Evolutionary conservation across 495 filamentous ascomycete species (phyloP).

Genomic region (Penicillium macrosclerotiorum): DNA sequence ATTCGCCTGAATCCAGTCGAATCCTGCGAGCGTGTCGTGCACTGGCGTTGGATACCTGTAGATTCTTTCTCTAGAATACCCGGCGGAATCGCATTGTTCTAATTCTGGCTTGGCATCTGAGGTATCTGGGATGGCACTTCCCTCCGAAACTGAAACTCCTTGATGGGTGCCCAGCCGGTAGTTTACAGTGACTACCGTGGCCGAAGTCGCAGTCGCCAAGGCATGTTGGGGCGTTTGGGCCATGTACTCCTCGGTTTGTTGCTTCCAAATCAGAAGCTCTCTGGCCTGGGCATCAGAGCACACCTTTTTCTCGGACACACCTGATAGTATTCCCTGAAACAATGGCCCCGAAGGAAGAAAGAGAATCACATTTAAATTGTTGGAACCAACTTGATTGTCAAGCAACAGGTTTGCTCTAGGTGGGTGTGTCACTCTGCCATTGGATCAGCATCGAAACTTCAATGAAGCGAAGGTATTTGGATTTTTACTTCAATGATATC

Average conservation of each 20-base stretch:
- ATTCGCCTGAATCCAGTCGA: slow-evolving; percentile 38
- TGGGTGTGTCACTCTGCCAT: slow-evolving; percentile 25
- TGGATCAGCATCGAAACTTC: background rate
- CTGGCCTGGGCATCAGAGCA: background rate
- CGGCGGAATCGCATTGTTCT: too few species aligned
- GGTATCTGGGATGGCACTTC: background rate
- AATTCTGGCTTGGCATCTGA: too few species aligned
- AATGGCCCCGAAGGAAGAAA: slow-evolving; percentile 41
- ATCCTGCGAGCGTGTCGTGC: slow-evolving; percentile 39
- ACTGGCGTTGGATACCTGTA: slow-evolving; percentile 40
- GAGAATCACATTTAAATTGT: slow-evolving; percentile 41
- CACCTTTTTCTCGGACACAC: background rate
- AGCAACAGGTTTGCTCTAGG: background rate
- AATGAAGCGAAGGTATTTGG: background rate
- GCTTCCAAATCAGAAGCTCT: background rate
- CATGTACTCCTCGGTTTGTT: background rate
- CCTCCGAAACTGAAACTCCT: slow-evolving; percentile 28
- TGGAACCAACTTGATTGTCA: too few species aligned
- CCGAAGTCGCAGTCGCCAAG: slow-evolving; percentile 28
- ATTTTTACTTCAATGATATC: slow-evolving; percentile 29
- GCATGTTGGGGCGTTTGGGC: slow-evolving; percentile 18
- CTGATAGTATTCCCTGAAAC: slow-evolving; percentile 8
- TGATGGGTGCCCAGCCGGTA: slow-evolving; percentile 44
- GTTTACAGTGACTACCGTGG: slow-evolving; percentile 40
- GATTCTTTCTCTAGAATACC: too few species aligned